Evolutionary conservation across 805 yeast species (phyloP), one percentile per base, ranked within the genome.

Genomic region (Candida taoyuanica): DNA sequence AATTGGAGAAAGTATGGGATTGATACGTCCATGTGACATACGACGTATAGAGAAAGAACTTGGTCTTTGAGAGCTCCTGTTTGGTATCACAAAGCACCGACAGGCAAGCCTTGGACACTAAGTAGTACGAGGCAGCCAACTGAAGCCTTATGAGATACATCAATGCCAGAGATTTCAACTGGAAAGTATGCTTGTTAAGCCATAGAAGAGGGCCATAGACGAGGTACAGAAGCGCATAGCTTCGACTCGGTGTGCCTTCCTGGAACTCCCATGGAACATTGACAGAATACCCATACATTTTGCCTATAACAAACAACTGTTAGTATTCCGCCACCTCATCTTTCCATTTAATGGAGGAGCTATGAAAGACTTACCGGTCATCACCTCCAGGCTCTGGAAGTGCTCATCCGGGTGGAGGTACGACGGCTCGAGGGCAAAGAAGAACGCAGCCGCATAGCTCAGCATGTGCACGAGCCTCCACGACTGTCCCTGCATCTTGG

Each of bases 361-460:
- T 8, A 8, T 21, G 25, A 5, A 12, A 31, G 31, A 44, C 52
- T 59, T 56, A 50, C 60, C 56, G 11, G 79, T 68, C 17, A 91
- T 53, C 1, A 83, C 81, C 57, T 88, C 94, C 33, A 94, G 73
- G n/a, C 81, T 75, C 58, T 94, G 99, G 58, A 86, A 85, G 58
- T 89, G 96, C 63, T 93, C 99, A 67, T 93, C 99, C 0, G 99
- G 99, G 50, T 94, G 99, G 33, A 93, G 79, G 56, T 94, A 93
- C 0, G 96, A 85, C 21, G 82, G 71, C 39, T 82, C 76, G 2
- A 84, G 56, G 0, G 84, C 78, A 31, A 86, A 64, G 18, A 73
- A 63, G 17, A 82, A 61, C n/a, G 60, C 56, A 2, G 53, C 36
- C 3, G 46, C 18, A 28, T 50, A 51, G 37, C 62, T 52, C 11